Base-by-base conservation (phyloP, 2,329 filamentous ascomycete species). In the Xylariaceae sp. region DNA sequence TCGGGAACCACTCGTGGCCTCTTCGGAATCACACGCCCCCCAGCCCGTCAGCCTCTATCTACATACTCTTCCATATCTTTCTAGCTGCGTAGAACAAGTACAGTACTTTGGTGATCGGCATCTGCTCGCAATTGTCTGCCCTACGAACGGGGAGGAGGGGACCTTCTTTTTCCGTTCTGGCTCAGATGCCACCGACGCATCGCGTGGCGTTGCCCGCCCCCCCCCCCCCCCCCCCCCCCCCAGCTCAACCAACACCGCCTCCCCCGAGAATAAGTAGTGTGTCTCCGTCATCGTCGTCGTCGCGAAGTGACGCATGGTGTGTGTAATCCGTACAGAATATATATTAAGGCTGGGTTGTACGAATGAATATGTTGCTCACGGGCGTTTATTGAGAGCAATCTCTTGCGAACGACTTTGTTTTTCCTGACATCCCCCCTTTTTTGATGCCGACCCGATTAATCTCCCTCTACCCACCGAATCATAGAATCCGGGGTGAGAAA, bases 131-230 rank as follows among this genome's bases (percentile, higher is more conserved):
- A 51, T 55, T 64, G 56, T 53, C 52, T 56, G 50, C 53, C 66
- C 66, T 64, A 64, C 63, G 53, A 57, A 51, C 30, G 30, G 23
- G n/a, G 11, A n/a, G 4, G 23, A 6, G 23, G 23, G 5, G 23
- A 4, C 11, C 15, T 47, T 47, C 15, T 15, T 47, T 47, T 47
- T 47, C 15, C 58, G 60, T 58, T 62, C 62, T 68, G 67, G 68
- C 62, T 70, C 67, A 70, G 67, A 70, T 65, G 62, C 60, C 61
- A 67, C 66, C 57, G 66, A 59, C 23, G 23, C 23, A 65, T 15
- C 42, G 10, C 42, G 11, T 13, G 11, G 11, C 37, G 37, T 13
- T 11, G 37, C 6, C 7, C 6, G 10, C 37, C 9, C 37, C 8
- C 37, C n/a, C n/a, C n/a, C n/a, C n/a, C 37, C 9, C 37, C 8